Base-by-base conservation (phyloP, 768 basidiomycete genomes). In the Phaeotremella skinneri region DNA sequence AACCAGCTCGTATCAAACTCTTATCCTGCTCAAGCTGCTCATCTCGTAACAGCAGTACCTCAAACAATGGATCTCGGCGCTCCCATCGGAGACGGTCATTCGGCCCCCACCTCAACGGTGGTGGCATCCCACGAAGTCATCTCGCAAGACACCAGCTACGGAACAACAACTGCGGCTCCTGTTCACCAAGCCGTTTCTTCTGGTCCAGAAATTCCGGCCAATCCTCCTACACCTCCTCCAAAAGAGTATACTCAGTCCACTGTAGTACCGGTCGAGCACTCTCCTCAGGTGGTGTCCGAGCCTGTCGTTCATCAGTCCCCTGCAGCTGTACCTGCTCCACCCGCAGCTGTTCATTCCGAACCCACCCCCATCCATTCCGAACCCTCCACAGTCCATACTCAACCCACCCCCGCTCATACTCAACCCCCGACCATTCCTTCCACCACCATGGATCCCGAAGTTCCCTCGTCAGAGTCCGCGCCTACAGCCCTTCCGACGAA, bases 401-500 rank as follows among this genome's bases (percentile, higher is more conserved):
- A 39, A 9, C 37, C 9, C 37, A 39, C 37, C 11, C 11, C 9
- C n/a, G n/a, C 37, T n/a, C 37, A 9, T 39, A 39, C 37, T 39
- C 37, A 39, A 39, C 37, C 37, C n/a, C 37, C 9, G n/a, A 9
- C 37, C 37, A 39, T n/a, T n/a, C 11, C 9, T 39, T 39, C 37
- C 37, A 39, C 70, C 2, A 64, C 65, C 14, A 69, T 72, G n/a
- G 70, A 72, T 42, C 70, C 70, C 5, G 50, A 62, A 49, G 54
- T 58, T 4, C 68, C 70, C 25, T 69, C 68, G 2, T 60, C 57
- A 17, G 52, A 67, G 41, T 69, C 68, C 14, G 64, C 63, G 1
- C 70, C 70, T 0, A 72, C 70, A 3, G 75, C 73, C 17, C 62
- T 79, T 7, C 78, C 78, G 5, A 76, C 76, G 41, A 75, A 76